These are phyloP conservation scores for Xylariaceae sp. DNA, from an alignment of 2,329 filamentous ascomycete species.

Conservation along the genomic window DNA sequence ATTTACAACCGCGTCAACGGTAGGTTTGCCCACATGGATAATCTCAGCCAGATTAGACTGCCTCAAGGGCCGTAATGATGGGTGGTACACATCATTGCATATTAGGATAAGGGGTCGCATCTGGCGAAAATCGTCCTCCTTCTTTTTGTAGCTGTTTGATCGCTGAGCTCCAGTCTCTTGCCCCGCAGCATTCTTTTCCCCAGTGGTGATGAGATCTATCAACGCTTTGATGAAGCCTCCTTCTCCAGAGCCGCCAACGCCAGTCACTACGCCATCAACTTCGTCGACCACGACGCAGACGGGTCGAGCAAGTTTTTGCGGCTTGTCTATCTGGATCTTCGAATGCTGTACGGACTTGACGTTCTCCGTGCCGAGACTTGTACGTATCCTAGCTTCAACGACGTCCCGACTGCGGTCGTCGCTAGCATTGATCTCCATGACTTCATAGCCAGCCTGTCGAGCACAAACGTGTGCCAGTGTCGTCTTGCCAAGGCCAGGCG, in stretches of 20 bases:
- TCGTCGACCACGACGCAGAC: constrained; percentile 95
- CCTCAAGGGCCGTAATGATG: constrained; percentile 78
- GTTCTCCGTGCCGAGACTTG: constrained; percentile 89
- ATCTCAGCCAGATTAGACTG: constrained; percentile 82
- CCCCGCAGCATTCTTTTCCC: constrained; percentile 67
- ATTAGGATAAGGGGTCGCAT: constrained; percentile 87
- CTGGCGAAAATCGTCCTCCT: constrained; percentile 79
- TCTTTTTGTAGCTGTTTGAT: constrained; percentile 55
- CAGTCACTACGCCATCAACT: constrained; percentile 87
- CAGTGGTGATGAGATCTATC: constrained; percentile 79
- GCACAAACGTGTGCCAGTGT: constrained; percentile 95
- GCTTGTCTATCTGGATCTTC: constrained; percentile 44
- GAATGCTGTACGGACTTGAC: constrained; percentile 68
- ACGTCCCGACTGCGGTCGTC: constrained; percentile 88
- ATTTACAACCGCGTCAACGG: constrained; percentile 75
- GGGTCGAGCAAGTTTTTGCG: constrained; percentile 71
- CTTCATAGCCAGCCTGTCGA: constrained; percentile 89
- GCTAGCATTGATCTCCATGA: constrained; percentile 95
- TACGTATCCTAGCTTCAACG: constrained; percentile 84
- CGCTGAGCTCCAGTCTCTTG: constrained; percentile 30
- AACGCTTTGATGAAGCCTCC: constrained; percentile 93
- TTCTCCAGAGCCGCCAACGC: constrained; percentile 71
- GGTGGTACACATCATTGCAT: constrained; percentile 95
- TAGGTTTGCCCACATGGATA: constrained; percentile 84
- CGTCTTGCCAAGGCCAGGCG: constrained; percentile 91